Conservation (phyloP, 164 flowering plant species). For the Echeveria elegans region DNA sequence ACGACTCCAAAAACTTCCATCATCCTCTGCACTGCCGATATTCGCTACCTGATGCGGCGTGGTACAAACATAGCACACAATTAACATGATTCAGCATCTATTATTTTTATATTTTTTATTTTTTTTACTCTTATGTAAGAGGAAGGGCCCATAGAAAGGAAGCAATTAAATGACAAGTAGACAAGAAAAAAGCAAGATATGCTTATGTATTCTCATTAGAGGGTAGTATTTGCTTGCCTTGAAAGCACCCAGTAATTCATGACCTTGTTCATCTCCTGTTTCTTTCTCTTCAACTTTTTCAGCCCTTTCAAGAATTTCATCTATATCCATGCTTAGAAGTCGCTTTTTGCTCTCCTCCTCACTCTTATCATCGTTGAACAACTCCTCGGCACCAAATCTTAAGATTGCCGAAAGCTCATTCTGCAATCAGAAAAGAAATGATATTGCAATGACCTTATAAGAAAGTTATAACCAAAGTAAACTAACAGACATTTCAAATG, state of each 20-base stretch:
- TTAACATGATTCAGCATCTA: too few relatives aligned
- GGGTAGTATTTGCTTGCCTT: slow-evolving; percentile 46
- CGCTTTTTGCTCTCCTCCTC: slow-evolving; percentile 91
- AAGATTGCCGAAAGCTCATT: slow-evolving; percentile 96
- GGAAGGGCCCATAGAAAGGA: too few relatives aligned
- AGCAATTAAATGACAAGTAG: too few relatives aligned
- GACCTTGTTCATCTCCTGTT: slow-evolving; percentile 51
- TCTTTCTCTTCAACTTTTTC: slow-evolving; percentile 93
- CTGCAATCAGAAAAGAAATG: slow-evolving; percentile 28
- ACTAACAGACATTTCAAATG: not conserved
- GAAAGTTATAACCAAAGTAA: not conserved
- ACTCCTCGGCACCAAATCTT: slow-evolving; percentile 97
- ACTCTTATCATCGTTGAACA: slow-evolving; percentile 91
- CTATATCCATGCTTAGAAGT: slow-evolving; percentile 88
- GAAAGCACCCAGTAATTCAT: slow-evolving; percentile 82
- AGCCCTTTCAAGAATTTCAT: slow-evolving; percentile 98
- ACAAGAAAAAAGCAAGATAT: too few relatives aligned
- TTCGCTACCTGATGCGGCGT: slow-evolving; percentile 66
- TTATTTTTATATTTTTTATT: too few relatives aligned
- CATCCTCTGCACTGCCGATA: slow-evolving; percentile 85
- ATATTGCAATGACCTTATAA: not conserved
- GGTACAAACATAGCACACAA: slow-evolving; percentile 10
- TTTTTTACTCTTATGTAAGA: too few relatives aligned
- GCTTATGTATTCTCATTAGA: not conserved
- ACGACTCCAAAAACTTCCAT: slow-evolving; percentile 93